Conservation (phyloP, 2,329 filamentous ascomycete species). For the Sporothrix inflata region DNA sequence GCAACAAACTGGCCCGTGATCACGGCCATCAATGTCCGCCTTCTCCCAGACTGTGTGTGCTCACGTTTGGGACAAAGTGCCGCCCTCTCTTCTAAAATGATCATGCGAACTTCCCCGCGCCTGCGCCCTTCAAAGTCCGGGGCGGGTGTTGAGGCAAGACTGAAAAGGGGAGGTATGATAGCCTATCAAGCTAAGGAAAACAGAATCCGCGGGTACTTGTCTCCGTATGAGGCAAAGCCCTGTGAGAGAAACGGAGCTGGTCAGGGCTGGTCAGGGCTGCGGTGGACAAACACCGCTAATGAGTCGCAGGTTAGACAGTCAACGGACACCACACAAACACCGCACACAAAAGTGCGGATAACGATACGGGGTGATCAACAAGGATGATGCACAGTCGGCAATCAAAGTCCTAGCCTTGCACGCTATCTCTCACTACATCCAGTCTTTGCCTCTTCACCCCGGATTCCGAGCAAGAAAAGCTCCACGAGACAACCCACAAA, state of each 20-base stretch:
- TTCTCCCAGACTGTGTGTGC: neutral
- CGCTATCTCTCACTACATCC: neutral
- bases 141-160: neutral
- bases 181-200: neutral
- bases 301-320: neutral
- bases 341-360: neutral
- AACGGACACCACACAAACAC: neutral
- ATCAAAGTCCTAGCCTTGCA: slow-evolving; percentile 19
- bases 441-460: neutral
- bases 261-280: neutral
- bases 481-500: neutral
- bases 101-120: slow-evolving; percentile 8
- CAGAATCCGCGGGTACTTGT: neutral
- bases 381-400: neutral
- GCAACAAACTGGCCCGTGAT: neutral
- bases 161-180: neutral
- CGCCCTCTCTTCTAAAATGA: neutral
- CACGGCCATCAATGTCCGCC: slow-evolving; percentile 16
- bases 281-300: slow-evolving; percentile 3
- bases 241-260: neutral
- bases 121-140: neutral
- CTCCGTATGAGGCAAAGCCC: neutral
- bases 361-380: neutral
- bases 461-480: neutral
- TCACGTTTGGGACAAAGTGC: no score